Evolutionary conservation across 164 flowering plant genomes (phyloP), one percentile per base, ranked within the genome.

Genomic region (Annona cherimola): DNA sequence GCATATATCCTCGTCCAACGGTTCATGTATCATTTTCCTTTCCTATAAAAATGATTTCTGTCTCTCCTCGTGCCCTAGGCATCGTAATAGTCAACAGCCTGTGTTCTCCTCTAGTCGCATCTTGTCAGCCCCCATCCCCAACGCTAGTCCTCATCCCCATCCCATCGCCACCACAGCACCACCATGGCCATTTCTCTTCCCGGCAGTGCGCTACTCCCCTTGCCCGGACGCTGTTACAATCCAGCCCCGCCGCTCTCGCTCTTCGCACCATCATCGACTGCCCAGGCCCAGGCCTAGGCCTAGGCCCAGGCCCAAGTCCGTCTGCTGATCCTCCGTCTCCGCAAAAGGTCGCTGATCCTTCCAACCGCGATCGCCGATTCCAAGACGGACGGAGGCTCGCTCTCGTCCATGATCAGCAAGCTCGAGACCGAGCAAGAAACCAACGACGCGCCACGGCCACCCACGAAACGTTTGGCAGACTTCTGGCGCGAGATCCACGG

Each of bases 401-500:
- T 80, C 11, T 41, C 79, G 0, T 77, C 86, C 68, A 61, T 70
- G 6, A 76, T 77, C 69, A 41, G 59, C 0, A 80, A 78, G n/a
- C 78, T 79, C 40, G 75, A 78, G 3, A 76, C 35, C 42, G 72
- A 71, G 2, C 1, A 57, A 69, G 40, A 68, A 45, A 70, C 39
- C 67, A 73, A 68, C 14, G 74, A 14, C 0, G 40, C 43, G 9
- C 40, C 4, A 4, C 19, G 5, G 6, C 39, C 45, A 3, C 46
- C 61, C 4, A 67, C 61, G 63, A 61, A 41, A 42, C 44, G 20
- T 19, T 18, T 86, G 40, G 72, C 82, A 0, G 84, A 83, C 4
- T 41, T 63, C 3, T 93, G 98, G 98, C 72, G 79, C 4, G 84
- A 84, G 70, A 81, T 93, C 74, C 88, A 84, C 42, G 98, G 98